Evolutionary conservation across 106 monocot species (phyloP).

Genomic region (Dactylorhiza incarnata): DNA sequence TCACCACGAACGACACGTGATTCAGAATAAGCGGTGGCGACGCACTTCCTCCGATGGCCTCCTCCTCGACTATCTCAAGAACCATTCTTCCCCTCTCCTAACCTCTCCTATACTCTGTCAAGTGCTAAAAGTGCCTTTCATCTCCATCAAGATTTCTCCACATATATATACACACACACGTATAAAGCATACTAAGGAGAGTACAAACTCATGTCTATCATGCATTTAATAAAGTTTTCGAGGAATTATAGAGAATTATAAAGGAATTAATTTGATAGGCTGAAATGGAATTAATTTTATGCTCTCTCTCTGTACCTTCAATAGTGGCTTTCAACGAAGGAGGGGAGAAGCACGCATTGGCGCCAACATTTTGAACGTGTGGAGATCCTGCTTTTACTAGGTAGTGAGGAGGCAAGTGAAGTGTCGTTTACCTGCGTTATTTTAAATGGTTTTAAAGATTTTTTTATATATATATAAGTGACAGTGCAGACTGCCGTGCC

Average conservation of each 20-base stretch:
- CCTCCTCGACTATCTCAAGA: constrained; percentile 31
- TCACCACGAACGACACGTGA: constrained; percentile 57
- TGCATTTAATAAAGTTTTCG: background rate
- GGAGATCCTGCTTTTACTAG: background rate
- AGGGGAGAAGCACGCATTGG: constrained; percentile 6
- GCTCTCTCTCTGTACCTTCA: constrained; percentile 2
- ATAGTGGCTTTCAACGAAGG: constrained; percentile 11
- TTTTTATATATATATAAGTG: too few relatives aligned
- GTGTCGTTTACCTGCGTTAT: too few relatives aligned
- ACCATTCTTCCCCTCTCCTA: constrained; percentile 18
- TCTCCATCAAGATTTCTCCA: background rate
- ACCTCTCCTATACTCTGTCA: background rate
- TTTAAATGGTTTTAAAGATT: too few relatives aligned
- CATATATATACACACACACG: constrained; percentile 6
- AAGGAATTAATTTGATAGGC: background rate
- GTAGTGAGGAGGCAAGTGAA: too few relatives aligned
- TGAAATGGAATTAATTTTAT: background rate
- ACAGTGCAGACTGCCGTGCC: too few relatives aligned
- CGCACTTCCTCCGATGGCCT: constrained; percentile 5
- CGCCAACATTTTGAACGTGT: constrained; percentile 11
- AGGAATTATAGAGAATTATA: background rate
- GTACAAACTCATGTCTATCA: constrained; percentile 4
- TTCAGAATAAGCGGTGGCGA: constrained; percentile 41
- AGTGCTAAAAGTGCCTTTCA: background rate
- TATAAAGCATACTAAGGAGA: background rate